A percentile compares a stretch with the other conserved stretches of the same genome.
Evolutionary conservation across 2,329 filamentous ascomycete genomes (phyloP).

Genomic region (Colletotrichum eleusines): DNA sequence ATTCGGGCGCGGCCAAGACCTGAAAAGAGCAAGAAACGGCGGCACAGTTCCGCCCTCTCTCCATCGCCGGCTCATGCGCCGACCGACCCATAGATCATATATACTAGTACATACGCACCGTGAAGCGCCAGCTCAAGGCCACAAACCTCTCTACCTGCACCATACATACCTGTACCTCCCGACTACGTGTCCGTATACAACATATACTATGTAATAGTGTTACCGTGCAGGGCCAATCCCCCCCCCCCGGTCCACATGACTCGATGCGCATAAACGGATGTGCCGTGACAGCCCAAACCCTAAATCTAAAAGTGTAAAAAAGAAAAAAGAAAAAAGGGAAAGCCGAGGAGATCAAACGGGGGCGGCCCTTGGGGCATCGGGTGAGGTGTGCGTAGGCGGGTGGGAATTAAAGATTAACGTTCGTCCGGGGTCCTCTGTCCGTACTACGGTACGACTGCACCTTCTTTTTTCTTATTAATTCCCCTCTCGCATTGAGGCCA

Average conservation of each 20-base stretch:
- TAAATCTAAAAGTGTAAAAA: conserved; percentile 29
- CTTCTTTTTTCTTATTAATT: background rate
- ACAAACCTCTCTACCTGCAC: background rate
- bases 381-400: background rate
- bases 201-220: too few relatives aligned
- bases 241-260: conserved; percentile 6
- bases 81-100: too few relatives aligned
- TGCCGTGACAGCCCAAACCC: conserved; percentile 38
- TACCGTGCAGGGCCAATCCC: background rate
- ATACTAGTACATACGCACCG: too few relatives aligned
- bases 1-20: background rate
- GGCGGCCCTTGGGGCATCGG: background rate
- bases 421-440: background rate
- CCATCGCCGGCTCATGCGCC: background rate
- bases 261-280: conserved; percentile 30
- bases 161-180: too few relatives aligned
- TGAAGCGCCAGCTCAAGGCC: background rate
- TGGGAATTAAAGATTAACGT: conserved; percentile 13
- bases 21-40: background rate
- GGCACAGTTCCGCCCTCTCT: too few relatives aligned
- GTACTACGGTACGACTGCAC: background rate
- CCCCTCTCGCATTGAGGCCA: background rate
- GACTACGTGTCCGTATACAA: background rate
- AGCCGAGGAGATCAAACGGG: conserved; percentile 23
- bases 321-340: background rate